Evolutionary conservation across 106 monocot genomes (phyloP).

Genomic region (Allium cepa): DNA sequence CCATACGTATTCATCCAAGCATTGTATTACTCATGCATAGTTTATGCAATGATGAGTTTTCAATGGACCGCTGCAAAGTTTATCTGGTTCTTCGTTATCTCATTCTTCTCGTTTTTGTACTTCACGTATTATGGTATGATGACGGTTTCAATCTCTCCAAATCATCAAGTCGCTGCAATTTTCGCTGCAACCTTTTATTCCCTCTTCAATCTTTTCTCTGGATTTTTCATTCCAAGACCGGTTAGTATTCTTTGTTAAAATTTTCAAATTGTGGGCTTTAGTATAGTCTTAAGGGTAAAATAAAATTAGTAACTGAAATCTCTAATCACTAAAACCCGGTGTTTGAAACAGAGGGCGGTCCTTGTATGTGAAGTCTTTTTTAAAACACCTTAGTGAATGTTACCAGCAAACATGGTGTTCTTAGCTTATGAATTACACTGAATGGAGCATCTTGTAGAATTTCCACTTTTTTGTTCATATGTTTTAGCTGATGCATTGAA

Average conservation of each 20-base stretch:
- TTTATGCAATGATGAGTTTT: conserved; percentile 70
- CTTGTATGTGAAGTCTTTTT: too few species aligned
- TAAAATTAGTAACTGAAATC: too few species aligned
- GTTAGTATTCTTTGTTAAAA: conserved; percentile 19
- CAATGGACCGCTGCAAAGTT: conserved; percentile 72
- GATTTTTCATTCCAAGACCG: conserved; percentile 67
- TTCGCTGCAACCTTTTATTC: conserved; percentile 57
- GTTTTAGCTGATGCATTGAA: too few species aligned
- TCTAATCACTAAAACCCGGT: too few species aligned
- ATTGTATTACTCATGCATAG: conserved; percentile 30
- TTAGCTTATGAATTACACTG: too few species aligned
- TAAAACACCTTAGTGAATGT: too few species aligned
- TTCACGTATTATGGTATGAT: conserved; percentile 91
- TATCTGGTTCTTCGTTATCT: conserved; percentile 68
- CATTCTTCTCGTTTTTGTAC: conserved; percentile 62
- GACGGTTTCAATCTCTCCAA: conserved; percentile 61
- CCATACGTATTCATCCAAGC: conserved; percentile 20
- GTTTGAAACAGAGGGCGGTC: too few species aligned
- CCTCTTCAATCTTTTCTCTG: conserved; percentile 73
- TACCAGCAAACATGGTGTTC: too few species aligned
- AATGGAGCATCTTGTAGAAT: too few species aligned
- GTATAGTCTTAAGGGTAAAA: too few species aligned
- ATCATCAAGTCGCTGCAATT: conserved; percentile 55
- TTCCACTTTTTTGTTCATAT: too few species aligned
- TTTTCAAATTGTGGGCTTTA: neutral